These are phyloP conservation scores for Fusarium sp. DNA, from an alignment of 2,329 filamentous ascomycete genomes.

Conservation along the genomic window DNA sequence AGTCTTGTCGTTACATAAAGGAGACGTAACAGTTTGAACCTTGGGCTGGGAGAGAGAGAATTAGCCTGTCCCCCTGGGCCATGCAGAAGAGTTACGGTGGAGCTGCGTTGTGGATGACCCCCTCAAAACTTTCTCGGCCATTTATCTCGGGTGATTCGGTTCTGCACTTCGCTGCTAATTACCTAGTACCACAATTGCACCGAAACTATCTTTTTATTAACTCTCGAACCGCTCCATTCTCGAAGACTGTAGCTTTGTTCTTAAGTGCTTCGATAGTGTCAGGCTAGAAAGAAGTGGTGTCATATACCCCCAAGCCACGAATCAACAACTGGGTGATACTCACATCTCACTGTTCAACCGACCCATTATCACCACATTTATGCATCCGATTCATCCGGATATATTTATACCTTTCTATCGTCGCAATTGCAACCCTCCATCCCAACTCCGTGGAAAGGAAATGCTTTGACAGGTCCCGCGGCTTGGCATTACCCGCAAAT, in stretches of 20 bases:
- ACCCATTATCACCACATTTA: not conserved
- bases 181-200: not conserved
- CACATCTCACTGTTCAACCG: not conserved
- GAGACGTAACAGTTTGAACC: slow-evolving; percentile 35
- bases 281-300: not conserved
- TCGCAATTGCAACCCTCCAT: not conserved
- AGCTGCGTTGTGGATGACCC: not conserved
- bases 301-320: not conserved
- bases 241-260: not conserved
- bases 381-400: not conserved
- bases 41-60: not conserved
- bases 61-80: not conserved
- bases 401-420: not conserved
- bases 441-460: not conserved
- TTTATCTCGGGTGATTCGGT: not conserved
- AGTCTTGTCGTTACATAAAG: slow-evolving; percentile 37
- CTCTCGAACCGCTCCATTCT: not conserved
- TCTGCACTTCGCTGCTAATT: not conserved
- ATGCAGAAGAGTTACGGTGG: not conserved
- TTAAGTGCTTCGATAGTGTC: not conserved
- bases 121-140: not conserved
- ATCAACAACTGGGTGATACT: not conserved
- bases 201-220: not conserved
- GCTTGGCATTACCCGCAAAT: not conserved
- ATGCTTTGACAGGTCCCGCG: not conserved